Conservation (phyloP, 2,329 filamentous ascomycete species). For the Fusarium albidum region DNA sequence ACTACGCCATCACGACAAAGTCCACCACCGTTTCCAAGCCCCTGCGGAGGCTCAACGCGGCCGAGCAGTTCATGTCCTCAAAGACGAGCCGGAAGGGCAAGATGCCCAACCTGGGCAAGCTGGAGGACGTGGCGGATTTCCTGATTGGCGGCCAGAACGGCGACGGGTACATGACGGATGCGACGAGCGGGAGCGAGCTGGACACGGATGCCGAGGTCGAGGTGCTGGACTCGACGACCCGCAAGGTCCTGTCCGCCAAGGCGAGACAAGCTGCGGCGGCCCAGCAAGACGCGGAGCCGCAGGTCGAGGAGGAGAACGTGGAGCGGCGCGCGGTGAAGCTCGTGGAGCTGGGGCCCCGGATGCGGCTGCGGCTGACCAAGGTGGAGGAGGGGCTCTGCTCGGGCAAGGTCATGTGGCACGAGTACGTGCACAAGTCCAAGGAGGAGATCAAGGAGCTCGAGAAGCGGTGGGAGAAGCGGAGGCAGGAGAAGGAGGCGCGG, state of each 20-base stretch:
- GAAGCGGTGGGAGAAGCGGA: constrained; percentile 79
- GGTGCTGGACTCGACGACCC: constrained; percentile 71
- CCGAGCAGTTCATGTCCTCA: constrained; percentile 76
- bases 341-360: constrained; percentile 88
- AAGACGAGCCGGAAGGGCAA: constrained; percentile 70
- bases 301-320: constrained; percentile 64
- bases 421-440: constrained; percentile 86
- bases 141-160: constrained; percentile 83
- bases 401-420: constrained; percentile 97
- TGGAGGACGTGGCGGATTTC: constrained; percentile 94
- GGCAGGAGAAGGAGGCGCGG: constrained; percentile 82
- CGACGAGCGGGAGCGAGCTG: constrained; percentile 84
- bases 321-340: constrained; percentile 91
- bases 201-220: constrained; percentile 98
- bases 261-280: constrained; percentile 52
- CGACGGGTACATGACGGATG: constrained; percentile 84
- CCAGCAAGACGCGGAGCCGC: constrained; percentile 52
- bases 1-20: constrained; percentile 95
- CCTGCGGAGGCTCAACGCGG: constrained; percentile 83
- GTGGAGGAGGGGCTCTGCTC: constrained; percentile 93
- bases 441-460: constrained; percentile 82
- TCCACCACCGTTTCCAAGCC: constrained; percentile 84
- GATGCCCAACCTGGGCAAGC: constrained; percentile 87
- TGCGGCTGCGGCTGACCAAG: constrained; percentile 90
- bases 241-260: constrained; percentile 68